phyloP scores from a whole-genome alignment of 306 rosid genomes.

The Cicer chorassanicum region DNA sequence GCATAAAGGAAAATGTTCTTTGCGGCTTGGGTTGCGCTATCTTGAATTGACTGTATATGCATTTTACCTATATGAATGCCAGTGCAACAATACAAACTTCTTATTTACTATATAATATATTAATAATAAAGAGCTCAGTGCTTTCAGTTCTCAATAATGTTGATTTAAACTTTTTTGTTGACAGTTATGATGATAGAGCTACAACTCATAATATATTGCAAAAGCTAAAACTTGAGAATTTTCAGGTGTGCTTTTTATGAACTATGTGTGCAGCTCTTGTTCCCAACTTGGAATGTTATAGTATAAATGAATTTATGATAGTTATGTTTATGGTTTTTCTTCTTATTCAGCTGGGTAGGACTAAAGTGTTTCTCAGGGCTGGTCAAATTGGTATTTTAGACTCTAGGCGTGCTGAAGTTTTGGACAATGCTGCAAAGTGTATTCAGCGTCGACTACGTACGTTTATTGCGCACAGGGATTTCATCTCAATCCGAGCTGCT shows the following conservation, averaged over 20 bases:
- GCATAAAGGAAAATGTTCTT: too few species aligned
- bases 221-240: slow-evolving; percentile 78
- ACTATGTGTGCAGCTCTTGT: slow-evolving; percentile 27
- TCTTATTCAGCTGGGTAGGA: slow-evolving; percentile 77
- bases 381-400: slow-evolving; percentile 97
- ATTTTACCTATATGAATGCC: slow-evolving; percentile 19
- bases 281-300: slow-evolving; percentile 20
- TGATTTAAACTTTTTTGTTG: slow-evolving; percentile 34
- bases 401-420: slow-evolving; percentile 79
- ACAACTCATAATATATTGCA: slow-evolving; percentile 72
- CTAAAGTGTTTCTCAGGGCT: slow-evolving; percentile 94
- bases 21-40: background rate
- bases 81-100: slow-evolving; percentile 26
- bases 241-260: slow-evolving; percentile 66
- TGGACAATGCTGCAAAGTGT: slow-evolving; percentile 82
- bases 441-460: slow-evolving; percentile 75
- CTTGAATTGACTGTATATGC: background rate
- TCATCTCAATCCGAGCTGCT: slow-evolving; percentile 60
- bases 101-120: background rate
- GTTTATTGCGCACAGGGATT: slow-evolving; percentile 70
- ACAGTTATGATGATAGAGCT: slow-evolving; percentile 80
- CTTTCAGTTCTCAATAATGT: slow-evolving; percentile 14
- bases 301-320: slow-evolving; percentile 21
- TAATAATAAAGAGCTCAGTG: background rate
- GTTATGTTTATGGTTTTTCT: slow-evolving; percentile 30